These are phyloP conservation scores for Kodamaea anthophila DNA, from an alignment of 1,139 yeast genomes.

Conservation along the genomic window DNA sequence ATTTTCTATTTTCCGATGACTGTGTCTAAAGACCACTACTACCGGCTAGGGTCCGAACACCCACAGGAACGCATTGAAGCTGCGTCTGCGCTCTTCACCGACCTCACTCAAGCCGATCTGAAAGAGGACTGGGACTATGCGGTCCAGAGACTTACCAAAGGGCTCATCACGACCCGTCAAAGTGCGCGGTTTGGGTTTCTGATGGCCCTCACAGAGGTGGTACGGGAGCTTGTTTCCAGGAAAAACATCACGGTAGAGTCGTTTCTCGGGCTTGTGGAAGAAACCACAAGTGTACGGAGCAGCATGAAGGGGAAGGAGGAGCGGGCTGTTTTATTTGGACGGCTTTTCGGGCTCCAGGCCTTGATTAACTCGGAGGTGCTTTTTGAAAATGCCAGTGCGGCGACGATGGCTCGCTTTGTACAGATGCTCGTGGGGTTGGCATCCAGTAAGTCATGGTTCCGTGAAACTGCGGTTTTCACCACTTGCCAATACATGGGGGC, in stretches of 20 bases:
- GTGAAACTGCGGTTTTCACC: slow-evolving; percentile 75
- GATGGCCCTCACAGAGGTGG: slow-evolving; percentile 76
- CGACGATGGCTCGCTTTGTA: slow-evolving; percentile 33
- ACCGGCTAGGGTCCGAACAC: slow-evolving; percentile 70
- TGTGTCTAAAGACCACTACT: slow-evolving; percentile 72
- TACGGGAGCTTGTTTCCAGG: slow-evolving; percentile 39
- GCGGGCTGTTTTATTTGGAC: slow-evolving; percentile 75
- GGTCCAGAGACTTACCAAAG: slow-evolving; percentile 67
- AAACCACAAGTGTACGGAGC: slow-evolving; percentile 37
- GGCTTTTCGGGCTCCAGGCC: slow-evolving; percentile 78
- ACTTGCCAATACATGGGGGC: slow-evolving; percentile 45
- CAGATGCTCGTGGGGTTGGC: slow-evolving; percentile 54
- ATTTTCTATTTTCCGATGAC: slow-evolving; percentile 9
- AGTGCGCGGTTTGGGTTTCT: slow-evolving; percentile 86
- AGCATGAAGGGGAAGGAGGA: slow-evolving; percentile 76
- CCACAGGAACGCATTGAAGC: slow-evolving; percentile 68
- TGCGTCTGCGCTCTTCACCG: slow-evolving; percentile 61
- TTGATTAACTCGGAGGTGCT: slow-evolving; percentile 55
- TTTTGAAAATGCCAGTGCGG: slow-evolving; percentile 19
- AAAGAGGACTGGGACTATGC: slow-evolving; percentile 78
- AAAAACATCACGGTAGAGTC: slow-evolving; percentile 20
- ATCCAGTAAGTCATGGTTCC: slow-evolving; percentile 69
- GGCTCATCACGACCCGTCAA: slow-evolving; percentile 76
- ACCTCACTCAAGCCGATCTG: slow-evolving; percentile 40
- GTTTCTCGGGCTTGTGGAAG: slow-evolving; percentile 40